A percentile compares a stretch with the other conserved stretches of the same genome.
phyloP scores from a whole-genome alignment of 2,329 filamentous ascomycete species.

The Diaporthe ilicicola region DNA sequence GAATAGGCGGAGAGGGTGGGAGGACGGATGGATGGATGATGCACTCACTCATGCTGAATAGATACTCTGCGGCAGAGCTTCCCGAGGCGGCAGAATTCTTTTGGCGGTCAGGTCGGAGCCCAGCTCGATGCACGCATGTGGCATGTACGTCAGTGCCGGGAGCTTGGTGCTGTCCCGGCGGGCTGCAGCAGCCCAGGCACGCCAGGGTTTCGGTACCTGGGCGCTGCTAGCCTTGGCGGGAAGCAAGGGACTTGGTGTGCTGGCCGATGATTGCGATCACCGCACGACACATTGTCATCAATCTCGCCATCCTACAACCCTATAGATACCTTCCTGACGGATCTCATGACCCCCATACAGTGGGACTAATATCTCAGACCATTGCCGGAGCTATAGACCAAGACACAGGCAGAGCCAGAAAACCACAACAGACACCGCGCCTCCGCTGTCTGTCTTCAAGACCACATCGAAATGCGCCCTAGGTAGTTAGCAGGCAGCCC shows the following conservation, averaged over 20 bases:
- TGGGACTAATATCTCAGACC: neutral
- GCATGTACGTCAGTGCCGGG: conserved; percentile 17
- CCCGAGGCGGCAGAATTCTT: conserved; percentile 28
- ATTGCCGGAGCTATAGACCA: neutral
- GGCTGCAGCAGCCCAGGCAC: too few relatives aligned
- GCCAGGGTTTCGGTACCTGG: conserved; percentile 7
- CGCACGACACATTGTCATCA: conserved; percentile 25
- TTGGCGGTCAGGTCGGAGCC: conserved; percentile 16
- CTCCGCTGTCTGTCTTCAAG: neutral
- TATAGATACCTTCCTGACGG: neutral
- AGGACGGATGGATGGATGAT: conserved; percentile 24
- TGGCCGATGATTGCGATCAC: conserved; percentile 1
- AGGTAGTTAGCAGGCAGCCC: conserved; percentile 4
- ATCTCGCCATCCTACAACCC: neutral
- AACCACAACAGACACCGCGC: neutral
- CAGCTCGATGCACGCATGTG: neutral
- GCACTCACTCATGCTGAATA: neutral
- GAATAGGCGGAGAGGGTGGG: neutral
- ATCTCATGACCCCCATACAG: neutral
- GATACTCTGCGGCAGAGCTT: neutral
- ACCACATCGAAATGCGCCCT: conserved; percentile 21
- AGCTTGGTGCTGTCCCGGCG: neutral
- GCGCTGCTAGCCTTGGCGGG: neutral
- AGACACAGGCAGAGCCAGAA: neutral
- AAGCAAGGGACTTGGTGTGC: conserved; percentile 18